Percentiles rank a stretch among this genome's conserved stretches.
Conservation (phyloP, 2,329 filamentous ascomycete species). For the Trichoderma polysporum region DNA sequence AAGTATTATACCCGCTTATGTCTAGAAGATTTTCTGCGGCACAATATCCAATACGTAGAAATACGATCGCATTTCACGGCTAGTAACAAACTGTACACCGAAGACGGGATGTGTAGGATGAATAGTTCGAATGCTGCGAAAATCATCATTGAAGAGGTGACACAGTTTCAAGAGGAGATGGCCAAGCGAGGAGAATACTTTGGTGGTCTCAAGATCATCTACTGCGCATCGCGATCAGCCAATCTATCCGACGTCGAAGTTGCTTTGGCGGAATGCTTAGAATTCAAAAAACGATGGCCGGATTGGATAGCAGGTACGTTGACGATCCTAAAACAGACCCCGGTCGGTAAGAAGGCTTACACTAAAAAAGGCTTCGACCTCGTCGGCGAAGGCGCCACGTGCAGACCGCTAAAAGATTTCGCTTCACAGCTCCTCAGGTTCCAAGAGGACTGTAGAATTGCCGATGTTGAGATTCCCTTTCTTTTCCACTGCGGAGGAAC, state of each 20-base stretch:
- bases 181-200: constrained; percentile 51
- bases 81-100: constrained; percentile 58
- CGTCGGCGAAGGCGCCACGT: constrained; percentile 64
- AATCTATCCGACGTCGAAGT: constrained; percentile 45
- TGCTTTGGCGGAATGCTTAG: constrained; percentile 62
- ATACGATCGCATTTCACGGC: constrained; percentile 67
- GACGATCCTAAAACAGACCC: too few species aligned
- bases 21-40: constrained; percentile 60
- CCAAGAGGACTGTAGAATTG: constrained; percentile 51
- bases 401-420: constrained; percentile 57
- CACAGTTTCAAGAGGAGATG: constrained; percentile 30
- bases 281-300: constrained; percentile 54
- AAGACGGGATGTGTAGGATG: too few species aligned
- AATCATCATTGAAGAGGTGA: constrained; percentile 45
- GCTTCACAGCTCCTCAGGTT: constrained; percentile 53
- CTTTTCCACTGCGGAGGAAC: constrained; percentile 77
- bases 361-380: constrained; percentile 61
- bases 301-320: constrained; percentile 61
- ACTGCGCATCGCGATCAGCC: constrained; percentile 64
- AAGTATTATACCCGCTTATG: constrained; percentile 58
- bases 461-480: constrained; percentile 62
- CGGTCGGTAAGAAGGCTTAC: not conserved
- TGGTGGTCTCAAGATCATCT: constrained; percentile 67
- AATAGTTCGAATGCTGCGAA: constrained; percentile 30
- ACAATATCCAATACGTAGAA: constrained; percentile 70